Evolutionary conservation across 768 basidiomycete genomes (phyloP).

Genomic region (Boletellus ananiceps): DNA sequence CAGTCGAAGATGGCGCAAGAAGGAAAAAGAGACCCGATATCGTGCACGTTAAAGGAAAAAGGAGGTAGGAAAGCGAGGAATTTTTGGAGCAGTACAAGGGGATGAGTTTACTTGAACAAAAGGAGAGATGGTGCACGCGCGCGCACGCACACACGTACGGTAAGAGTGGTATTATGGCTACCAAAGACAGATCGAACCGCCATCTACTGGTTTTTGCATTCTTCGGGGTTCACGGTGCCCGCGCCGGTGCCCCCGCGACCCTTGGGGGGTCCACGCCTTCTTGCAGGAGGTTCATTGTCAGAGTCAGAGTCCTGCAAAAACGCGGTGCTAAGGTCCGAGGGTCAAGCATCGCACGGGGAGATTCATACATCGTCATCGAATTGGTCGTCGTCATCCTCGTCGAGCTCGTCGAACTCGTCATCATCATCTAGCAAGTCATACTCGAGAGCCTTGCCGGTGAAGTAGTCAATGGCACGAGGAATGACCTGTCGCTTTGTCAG

Average conservation of each 20-base stretch:
- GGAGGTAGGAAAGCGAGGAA: background rate
- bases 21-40: background rate
- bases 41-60: conserved; percentile 1
- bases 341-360: conserved; percentile 13
- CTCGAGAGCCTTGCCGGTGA: conserved; percentile 93
- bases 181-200: conserved; percentile 6
- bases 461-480: conserved; percentile 93
- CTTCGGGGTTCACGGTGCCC: conserved; percentile 58
- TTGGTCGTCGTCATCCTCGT: conserved; percentile 45
- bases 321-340: conserved; percentile 15
- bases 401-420: conserved; percentile 57
- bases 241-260: conserved; percentile 43
- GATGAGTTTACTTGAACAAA: conserved; percentile 11
- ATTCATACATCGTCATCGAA: conserved; percentile 57
- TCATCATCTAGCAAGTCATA: conserved; percentile 61
- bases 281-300: conserved; percentile 56
- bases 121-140: conserved; percentile 14
- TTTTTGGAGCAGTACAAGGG: conserved; percentile 9
- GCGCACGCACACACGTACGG: background rate
- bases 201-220: conserved; percentile 86
- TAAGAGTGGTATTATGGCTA: conserved; percentile 18
- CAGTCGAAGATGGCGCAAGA: background rate
- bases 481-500: conserved; percentile 57
- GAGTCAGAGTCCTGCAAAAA: conserved; percentile 59
- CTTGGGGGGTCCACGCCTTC: conserved; percentile 56